Conservation (phyloP, 2,329 filamentous ascomycete genomes). For the Dryadomyces quercus-mongolicae region DNA sequence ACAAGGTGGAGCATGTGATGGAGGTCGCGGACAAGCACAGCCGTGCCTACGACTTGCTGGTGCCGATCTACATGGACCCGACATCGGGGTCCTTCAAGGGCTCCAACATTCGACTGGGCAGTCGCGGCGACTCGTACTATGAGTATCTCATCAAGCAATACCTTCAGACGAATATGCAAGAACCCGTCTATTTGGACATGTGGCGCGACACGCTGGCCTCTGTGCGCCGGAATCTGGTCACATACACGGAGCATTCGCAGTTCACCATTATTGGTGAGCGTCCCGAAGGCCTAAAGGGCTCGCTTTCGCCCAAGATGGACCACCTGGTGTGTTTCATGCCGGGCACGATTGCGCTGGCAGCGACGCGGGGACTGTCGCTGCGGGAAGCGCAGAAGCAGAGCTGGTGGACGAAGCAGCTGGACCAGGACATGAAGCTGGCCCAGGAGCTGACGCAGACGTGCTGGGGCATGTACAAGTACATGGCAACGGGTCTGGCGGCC, state of each 20-base stretch:
- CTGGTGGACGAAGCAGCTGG: slow-evolving; percentile 66
- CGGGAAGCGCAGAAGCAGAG: slow-evolving; percentile 59
- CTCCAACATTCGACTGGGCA: slow-evolving; percentile 80
- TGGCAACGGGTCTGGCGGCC: slow-evolving; percentile 78
- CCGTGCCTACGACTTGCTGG: slow-evolving; percentile 60
- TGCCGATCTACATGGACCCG: slow-evolving; percentile 85
- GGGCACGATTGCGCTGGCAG: slow-evolving; percentile 82
- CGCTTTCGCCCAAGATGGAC: slow-evolving; percentile 85
- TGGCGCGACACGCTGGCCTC: slow-evolving; percentile 80
- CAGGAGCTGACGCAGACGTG: slow-evolving; percentile 91
- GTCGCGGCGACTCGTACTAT: slow-evolving; percentile 94
- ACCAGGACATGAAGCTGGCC: slow-evolving; percentile 78
- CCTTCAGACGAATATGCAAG: slow-evolving; percentile 78
- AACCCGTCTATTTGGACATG: slow-evolving; percentile 79
- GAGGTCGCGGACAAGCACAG: slow-evolving; percentile 81
- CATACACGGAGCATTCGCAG: slow-evolving; percentile 68
- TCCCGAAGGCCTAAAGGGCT: slow-evolving; percentile 54
- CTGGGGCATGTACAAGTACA: slow-evolving; percentile 93
- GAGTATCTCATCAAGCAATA: slow-evolving; percentile 99
- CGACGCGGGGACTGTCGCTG: slow-evolving; percentile 67
- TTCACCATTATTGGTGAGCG: slow-evolving; percentile 88
- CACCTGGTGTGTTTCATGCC: slow-evolving; percentile 97
- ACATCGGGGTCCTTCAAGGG: slow-evolving; percentile 68
- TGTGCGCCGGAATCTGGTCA: slow-evolving; percentile 82
- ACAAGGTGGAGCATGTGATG: slow-evolving; percentile 84